Evolutionary conservation across 2,329 filamentous ascomycete genomes (phyloP), one percentile per base, ranked within the genome.

Genomic region (Sporothrix luriei): DNA sequence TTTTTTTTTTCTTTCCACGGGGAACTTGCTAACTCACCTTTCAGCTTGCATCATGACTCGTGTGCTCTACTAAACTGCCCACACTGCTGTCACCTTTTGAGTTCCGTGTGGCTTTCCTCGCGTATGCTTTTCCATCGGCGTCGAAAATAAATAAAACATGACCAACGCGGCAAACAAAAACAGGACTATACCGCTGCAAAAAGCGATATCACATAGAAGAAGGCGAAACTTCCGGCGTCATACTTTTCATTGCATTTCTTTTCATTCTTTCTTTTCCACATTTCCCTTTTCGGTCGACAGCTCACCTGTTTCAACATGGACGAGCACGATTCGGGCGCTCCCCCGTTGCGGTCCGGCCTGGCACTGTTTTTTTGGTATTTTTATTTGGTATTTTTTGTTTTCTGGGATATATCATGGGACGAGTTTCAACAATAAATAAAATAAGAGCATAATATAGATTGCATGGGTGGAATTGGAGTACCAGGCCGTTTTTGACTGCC

Each of bases 11-110:
- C 24, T 10, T 19, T 3, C 19, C 40, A 16, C n/a, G 52, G 1
- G 24, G 4, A 13, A 14, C 16, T 5, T 69, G 54, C 70, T 71
- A 70, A 72, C 65, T 40, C 55, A 24, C 43, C 21, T 55, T 3
- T 52, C 64, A 82, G 81, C 82, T 59, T 79, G 81, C 69, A 83
- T 83, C 71, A 75, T 83, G 76, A 84, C 82, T 48, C 80, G 82
- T 70, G 80, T 84, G 59, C 77, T 84, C 64, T 84, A 84, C 75
- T 84, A 79, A 66, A 24, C 19, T 14, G 9, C 38, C 19, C 38
- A 59, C 5, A 38, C 4, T 33, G 46, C 13, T 48, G 46, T 48
- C 46, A 48, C 46, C 16, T 48, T 48, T 7, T 48, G 16, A 49
- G 19, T 19, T 19, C 33, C n/a, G 49, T n/a, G 43, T 9, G n/a